phyloP scores from a whole-genome alignment of 2,329 filamentous ascomycete species.

The Exophiala sideris region DNA sequence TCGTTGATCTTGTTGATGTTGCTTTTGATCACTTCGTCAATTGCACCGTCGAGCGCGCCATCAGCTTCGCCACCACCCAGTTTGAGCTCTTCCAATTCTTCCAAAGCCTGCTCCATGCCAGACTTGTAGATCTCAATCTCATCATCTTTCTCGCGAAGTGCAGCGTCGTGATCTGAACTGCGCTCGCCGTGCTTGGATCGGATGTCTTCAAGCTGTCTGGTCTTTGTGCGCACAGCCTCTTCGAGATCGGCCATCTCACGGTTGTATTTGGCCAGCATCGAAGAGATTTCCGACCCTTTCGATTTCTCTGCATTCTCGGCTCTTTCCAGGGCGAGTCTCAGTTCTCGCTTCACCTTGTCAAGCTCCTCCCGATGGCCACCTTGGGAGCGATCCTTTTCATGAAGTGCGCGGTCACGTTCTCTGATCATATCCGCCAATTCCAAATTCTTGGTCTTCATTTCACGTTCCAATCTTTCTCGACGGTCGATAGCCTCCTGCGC shows the following conservation, averaged over 20 bases:
- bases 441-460: conserved; percentile 99
- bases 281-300: conserved; percentile 92
- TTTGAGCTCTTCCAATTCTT: conserved; percentile 85
- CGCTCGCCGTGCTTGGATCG: conserved; percentile 75
- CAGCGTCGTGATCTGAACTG: conserved; percentile 77
- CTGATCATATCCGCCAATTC: conserved; percentile 98
- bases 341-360: conserved; percentile 89
- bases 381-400: conserved; percentile 83
- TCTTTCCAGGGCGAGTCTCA: conserved; percentile 85
- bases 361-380: conserved; percentile 89
- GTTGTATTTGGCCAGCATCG: conserved; percentile 93
- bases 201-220: conserved; percentile 77
- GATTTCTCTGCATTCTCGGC: conserved; percentile 87
- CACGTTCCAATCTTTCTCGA: conserved; percentile 90
- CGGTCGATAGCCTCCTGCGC: conserved; percentile 95
- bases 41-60: conserved; percentile 78
- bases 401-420: conserved; percentile 86
- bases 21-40: conserved; percentile 81
- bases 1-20: conserved; percentile 93
- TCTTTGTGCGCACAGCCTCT: conserved; percentile 84
- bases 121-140: conserved; percentile 98
- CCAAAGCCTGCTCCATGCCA: conserved; percentile 91
- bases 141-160: conserved; percentile 90
- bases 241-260: conserved; percentile 95
- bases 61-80: conserved; percentile 70